Evolutionary conservation across 2,329 filamentous ascomycete species (phyloP).

Genomic region (Verticillium albo-atrum): DNA sequence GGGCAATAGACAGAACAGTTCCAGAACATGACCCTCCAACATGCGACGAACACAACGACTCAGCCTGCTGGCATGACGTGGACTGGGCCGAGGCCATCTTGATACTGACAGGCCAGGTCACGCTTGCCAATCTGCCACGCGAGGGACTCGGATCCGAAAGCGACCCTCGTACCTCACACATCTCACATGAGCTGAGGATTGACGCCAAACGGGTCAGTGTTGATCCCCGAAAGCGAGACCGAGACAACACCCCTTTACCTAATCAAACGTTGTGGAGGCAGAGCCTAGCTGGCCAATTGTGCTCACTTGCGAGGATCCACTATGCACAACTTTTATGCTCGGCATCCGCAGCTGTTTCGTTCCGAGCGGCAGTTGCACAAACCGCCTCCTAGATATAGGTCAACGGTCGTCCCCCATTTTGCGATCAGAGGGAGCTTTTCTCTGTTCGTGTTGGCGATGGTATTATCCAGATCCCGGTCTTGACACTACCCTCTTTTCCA

Average conservation of each 20-base stretch:
- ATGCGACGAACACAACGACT: too few relatives aligned
- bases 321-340: background rate
- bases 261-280: background rate
- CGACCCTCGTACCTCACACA: background rate
- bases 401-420: background rate
- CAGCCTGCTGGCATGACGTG: too few relatives aligned
- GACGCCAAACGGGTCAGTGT: background rate
- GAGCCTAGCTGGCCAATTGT: background rate
- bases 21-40: too few relatives aligned
- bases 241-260: background rate
- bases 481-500: background rate
- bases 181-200: background rate
- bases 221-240: background rate
- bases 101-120: too few relatives aligned
- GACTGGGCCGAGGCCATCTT: too few relatives aligned
- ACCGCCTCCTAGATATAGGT: background rate
- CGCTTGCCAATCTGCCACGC: background rate
- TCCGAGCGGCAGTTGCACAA: background rate
- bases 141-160: background rate
- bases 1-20: too few relatives aligned
- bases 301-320: background rate
- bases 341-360: background rate
- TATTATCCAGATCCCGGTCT: background rate
- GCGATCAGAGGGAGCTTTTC: background rate
- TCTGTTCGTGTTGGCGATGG: background rate